A percentile compares a stretch with the other conserved stretches of the same genome.
phyloP scores from a whole-genome alignment of 345 rosid species.

The Ceriops decandra region DNA sequence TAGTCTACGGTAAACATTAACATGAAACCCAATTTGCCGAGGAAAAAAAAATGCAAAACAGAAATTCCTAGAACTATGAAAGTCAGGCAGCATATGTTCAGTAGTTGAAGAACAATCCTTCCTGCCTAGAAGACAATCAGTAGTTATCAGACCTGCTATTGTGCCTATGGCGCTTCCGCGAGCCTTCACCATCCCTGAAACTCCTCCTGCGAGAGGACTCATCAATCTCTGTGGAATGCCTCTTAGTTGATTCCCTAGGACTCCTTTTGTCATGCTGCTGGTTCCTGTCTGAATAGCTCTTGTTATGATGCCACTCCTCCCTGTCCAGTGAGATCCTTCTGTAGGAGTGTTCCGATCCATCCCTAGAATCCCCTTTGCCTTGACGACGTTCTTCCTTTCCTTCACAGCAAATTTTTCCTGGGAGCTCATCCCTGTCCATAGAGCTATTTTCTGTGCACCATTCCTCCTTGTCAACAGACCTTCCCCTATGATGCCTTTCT shows the following conservation, averaged over 20 bases:
- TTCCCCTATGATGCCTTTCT: constrained; percentile 13
- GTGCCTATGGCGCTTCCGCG: background rate
- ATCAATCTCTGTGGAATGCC: constrained; percentile 24
- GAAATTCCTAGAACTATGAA: too few species aligned
- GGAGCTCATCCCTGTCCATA: constrained; percentile 20
- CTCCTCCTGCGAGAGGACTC: constrained; percentile 30
- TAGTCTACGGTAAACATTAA: too few species aligned
- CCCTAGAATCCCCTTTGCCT: constrained; percentile 13
- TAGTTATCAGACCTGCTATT: too few species aligned
- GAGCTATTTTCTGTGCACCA: constrained; percentile 12
- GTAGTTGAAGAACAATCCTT: background rate
- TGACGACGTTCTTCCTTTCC: constrained; percentile 33
- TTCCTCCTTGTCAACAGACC: constrained; percentile 8
- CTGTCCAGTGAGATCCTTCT: constrained; percentile 34
- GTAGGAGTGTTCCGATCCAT: constrained; percentile 12
- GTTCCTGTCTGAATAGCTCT: constrained; percentile 30
- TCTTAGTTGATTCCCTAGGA: constrained; percentile 17
- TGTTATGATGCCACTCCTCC: constrained; percentile 23
- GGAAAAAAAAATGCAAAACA: too few species aligned
- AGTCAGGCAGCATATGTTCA: background rate
- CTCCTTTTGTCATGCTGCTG: constrained; percentile 22
- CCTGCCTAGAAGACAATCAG: too few species aligned
- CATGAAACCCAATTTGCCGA: too few species aligned
- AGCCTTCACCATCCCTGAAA: constrained; percentile 24
- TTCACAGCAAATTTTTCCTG: constrained; percentile 10